Evolutionary conservation across 2,329 filamentous ascomycete genomes (phyloP).

Genomic region (Lasiodiplodia sp.): DNA sequence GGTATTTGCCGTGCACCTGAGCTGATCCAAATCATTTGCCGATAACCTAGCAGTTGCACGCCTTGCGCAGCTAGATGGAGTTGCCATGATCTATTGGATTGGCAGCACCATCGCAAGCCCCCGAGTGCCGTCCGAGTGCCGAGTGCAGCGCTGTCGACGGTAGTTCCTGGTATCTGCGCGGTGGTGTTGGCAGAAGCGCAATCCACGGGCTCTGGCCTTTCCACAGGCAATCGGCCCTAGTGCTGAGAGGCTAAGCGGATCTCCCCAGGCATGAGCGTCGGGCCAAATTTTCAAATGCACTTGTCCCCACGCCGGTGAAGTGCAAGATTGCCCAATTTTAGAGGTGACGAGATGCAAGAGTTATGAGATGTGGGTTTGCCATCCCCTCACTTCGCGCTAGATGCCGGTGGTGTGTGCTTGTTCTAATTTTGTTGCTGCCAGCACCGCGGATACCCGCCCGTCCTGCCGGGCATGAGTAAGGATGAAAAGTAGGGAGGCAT

Average conservation of each 20-base stretch:
- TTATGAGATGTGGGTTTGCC: slow-evolving; percentile 17
- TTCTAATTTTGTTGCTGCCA: slow-evolving; percentile 10
- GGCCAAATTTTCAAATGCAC: slow-evolving; percentile 3
- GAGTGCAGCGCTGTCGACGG: slow-evolving; percentile 7
- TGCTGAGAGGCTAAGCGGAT: slow-evolving; percentile 18
- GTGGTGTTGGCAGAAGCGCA: slow-evolving; percentile 12
- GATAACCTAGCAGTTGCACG: not conserved
- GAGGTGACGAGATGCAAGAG: slow-evolving; percentile 1
- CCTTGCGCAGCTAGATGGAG: not conserved
- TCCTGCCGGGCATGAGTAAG: slow-evolving; percentile 9
- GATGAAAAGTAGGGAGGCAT: slow-evolving; percentile 10
- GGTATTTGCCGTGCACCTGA: slow-evolving; percentile 17
- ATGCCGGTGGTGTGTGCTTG: slow-evolving; percentile 15
- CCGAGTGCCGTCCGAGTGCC: slow-evolving; percentile 19
- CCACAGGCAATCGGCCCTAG: slow-evolving; percentile 18
- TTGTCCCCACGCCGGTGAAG: not conserved
- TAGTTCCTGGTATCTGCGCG: slow-evolving; percentile 7
- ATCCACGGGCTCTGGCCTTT: not conserved
- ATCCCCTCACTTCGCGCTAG: slow-evolving; percentile 18
- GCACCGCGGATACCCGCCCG: slow-evolving; percentile 13
- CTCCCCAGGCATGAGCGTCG: slow-evolving; percentile 11
- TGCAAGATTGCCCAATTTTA: slow-evolving; percentile 22
- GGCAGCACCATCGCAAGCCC: not conserved
- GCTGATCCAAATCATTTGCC: slow-evolving; percentile 16
- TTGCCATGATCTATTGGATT: not conserved